Evolutionary conservation across 331 rosid species (phyloP).

Genomic region (Malus hybrid): DNA sequence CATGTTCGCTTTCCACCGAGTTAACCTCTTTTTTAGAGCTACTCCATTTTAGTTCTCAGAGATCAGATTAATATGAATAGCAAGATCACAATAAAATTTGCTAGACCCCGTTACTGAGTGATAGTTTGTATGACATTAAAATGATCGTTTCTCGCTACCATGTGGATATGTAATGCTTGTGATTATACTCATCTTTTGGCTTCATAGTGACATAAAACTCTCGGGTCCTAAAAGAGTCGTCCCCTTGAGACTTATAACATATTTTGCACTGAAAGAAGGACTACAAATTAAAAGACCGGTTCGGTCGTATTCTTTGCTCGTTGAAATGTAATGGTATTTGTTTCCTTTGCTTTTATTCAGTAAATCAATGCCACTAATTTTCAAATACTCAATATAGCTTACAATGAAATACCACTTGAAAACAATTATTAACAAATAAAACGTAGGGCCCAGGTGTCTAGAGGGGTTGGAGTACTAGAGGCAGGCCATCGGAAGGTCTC

Average conservation of each 20-base stretch:
- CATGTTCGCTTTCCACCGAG: slow-evolving; percentile 67
- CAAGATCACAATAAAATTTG: not conserved
- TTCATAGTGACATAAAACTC: not conserved
- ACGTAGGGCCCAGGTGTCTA: not conserved
- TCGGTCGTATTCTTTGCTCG: no score
- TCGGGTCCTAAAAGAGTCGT: no score
- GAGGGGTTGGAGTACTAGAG: slow-evolving; percentile 49
- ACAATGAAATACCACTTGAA: no score
- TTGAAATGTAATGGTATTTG: no score
- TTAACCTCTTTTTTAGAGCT: slow-evolving; percentile 59
- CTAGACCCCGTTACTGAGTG: not conserved
- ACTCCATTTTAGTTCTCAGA: not conserved
- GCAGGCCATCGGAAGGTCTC: slow-evolving; percentile 58
- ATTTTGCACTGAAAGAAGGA: no score
- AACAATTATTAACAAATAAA: no score
- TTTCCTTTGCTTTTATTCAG: not conserved
- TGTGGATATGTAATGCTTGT: not conserved
- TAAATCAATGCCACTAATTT: not conserved
- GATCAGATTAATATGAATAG: not conserved
- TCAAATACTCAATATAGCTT: not conserved
- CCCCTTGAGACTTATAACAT: no score
- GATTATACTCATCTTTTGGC: not conserved
- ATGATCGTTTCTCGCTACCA: not conserved
- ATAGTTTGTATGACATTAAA: not conserved
- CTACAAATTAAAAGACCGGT: no score